Evolutionary conservation across 2,329 filamentous ascomycete species (phyloP), one percentile per base, ranked within the genome.

Genomic region (Pyricularia sp.): DNA sequence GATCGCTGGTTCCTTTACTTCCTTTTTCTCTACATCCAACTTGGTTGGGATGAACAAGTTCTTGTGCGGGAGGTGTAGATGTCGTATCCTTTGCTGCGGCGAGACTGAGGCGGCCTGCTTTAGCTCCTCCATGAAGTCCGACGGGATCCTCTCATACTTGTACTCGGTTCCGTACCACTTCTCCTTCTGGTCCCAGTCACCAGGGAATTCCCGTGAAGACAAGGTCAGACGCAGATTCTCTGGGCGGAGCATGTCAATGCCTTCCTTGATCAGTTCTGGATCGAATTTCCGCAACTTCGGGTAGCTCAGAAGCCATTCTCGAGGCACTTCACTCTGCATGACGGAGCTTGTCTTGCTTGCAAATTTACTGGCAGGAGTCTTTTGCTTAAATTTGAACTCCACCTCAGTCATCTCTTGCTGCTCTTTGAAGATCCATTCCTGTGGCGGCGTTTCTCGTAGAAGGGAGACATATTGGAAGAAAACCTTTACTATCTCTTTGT

Each of bases 121-220:
- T 71, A 97, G 84, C 67, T 92, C 89, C 12, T 84, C 81, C 77
- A 97, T 82, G 73, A 97, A 90, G 23, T 93, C 88, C 17, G 84
- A 77, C 0, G 94, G 89, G 50, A 99, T 92, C 75, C 88, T 90
- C 76, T 96, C 91, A 36, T 90, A 85, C 71, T 88, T 92, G 80
- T 97, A 97, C 75, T 98, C 94, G 0, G 95, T 99, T 10, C 94
- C 94, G 74, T 99, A 99, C 95, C 95, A 99, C 77, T 94, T 93
- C 81, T 99, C 95, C 76, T 91, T 96, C 77, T 90, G 81, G 72
- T 96, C 86, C 92, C 93, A 97, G 67, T 88, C 85, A 0, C 93
- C 94, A 0, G 94, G 94, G 73, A 90, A 91, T 10, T 92, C 90
- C 75, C 93, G 92, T 28, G 93, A 94, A 31, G 96, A 88, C 66